These are phyloP conservation scores for Suillus subluteus DNA, from an alignment of 768 basidiomycete genomes.

Conservation along the genomic window DNA sequence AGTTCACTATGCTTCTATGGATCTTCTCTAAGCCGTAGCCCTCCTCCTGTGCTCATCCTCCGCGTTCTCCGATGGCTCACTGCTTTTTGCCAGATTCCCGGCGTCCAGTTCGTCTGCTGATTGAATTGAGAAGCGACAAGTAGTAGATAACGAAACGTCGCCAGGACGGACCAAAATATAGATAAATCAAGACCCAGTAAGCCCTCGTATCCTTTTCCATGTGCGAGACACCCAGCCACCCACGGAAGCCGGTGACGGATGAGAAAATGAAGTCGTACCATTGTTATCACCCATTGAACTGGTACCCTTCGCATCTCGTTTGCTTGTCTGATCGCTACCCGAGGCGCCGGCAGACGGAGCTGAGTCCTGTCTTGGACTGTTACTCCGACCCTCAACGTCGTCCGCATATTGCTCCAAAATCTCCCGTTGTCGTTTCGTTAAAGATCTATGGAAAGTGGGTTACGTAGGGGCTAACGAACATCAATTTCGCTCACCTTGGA, in stretches of 20 bases:
- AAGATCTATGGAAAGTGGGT: constrained; percentile 52
- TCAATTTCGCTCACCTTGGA: constrained; percentile 70
- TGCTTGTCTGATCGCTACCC: constrained; percentile 23
- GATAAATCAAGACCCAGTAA: constrained; percentile 71
- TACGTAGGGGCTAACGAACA: constrained; percentile 15
- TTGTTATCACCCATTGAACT: constrained; percentile 47
- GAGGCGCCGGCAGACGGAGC: constrained; percentile 23
- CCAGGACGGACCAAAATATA: constrained; percentile 51
- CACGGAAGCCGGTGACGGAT: constrained; percentile 52
- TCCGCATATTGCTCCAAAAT: constrained; percentile 90
- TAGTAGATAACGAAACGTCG: constrained; percentile 28
- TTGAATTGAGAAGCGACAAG: constrained; percentile 35
- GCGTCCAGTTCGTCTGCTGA: constrained; percentile 25
- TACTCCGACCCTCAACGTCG: constrained; percentile 78
- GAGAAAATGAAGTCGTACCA: constrained; percentile 77
- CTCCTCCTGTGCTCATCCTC: constrained; percentile 51
- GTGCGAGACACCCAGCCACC: constrained; percentile 73
- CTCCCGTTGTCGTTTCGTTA: constrained; percentile 83
- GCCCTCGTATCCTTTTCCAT: constrained; percentile 68
- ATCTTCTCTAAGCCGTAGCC: constrained; percentile 43
- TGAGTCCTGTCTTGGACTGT: constrained; percentile 23
- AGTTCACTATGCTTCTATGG: constrained; percentile 35
- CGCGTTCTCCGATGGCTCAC: constrained; percentile 42
- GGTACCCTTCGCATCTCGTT: constrained; percentile 25
- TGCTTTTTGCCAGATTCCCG: constrained; percentile 30